Percentiles rank a stretch among this genome's conserved stretches.
Conservation (phyloP, 768 basidiomycete species). For the Daedalea quercina region DNA sequence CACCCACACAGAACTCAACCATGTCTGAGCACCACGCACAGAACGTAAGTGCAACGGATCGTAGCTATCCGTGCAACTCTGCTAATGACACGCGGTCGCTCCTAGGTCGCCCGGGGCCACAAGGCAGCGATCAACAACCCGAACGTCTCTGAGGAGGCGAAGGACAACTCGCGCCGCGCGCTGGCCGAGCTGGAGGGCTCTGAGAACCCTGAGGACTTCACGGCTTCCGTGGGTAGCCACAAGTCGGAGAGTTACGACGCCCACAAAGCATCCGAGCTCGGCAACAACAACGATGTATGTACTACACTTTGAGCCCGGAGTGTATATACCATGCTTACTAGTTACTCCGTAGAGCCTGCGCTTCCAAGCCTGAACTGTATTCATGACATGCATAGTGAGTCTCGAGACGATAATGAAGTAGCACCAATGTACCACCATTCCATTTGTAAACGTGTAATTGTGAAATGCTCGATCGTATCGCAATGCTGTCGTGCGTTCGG, state of each 20-base stretch:
- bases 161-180: constrained; percentile 18
- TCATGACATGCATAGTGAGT: too few relatives aligned
- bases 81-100: not conserved
- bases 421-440: too few relatives aligned
- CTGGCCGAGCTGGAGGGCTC: not conserved
- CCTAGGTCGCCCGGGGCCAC: constrained; percentile 1
- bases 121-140: constrained; percentile 25
- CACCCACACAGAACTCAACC: not conserved
- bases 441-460: too few relatives aligned
- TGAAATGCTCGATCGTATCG: too few relatives aligned
- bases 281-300: not conserved
- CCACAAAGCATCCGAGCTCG: not conserved
- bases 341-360: too few relatives aligned
- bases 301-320: too few relatives aligned
- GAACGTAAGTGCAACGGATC: not conserved
- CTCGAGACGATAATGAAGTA: too few relatives aligned
- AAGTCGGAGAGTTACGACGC: not conserved
- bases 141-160: constrained; percentile 24
- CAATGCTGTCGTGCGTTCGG: too few relatives aligned
- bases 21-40: not conserved
- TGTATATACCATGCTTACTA: too few relatives aligned
- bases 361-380: too few relatives aligned
- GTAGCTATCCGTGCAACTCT: not conserved
- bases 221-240: not conserved
- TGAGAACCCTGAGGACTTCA: not conserved